Evolutionary conservation across 176 grass and related monocot species (phyloP), one percentile per base, ranked within the genome.

Genomic region (Dendrocalamus sinicus): DNA sequence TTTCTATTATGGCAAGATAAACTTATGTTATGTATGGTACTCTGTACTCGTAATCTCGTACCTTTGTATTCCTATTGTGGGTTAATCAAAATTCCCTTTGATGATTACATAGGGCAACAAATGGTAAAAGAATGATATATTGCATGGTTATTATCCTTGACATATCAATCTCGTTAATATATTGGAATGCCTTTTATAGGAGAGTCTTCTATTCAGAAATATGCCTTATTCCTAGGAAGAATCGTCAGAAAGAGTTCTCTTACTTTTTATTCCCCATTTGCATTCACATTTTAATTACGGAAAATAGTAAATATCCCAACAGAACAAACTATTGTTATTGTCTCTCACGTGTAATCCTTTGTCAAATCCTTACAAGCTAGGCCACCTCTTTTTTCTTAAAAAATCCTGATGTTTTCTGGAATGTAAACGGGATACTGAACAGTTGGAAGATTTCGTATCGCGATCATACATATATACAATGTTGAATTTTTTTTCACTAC

Each of bases 321-420:
- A 73, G 39, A 57, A 53, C 3, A 78, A 48, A 20, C 22, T 67
- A 32, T 28, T 89, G 44, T 39, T 80, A 26, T 57, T 79, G 52
- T 66, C 28, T 66, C 28, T 76, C 20, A 41, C 32, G 5, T 52
- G 9, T 40, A 19, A 76, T 28, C 26, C 26, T 28, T 28, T 28
- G 26, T 28, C 26, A 28, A 28, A 28, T 28, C 26, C 26, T 28
- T 28, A 28, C 26, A 28, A 28, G 26, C 26, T 28, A 28, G 26
- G 26, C 26, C 26, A 28, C 26, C 26, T 28, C 26, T 28, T 28
- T 28, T 28, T 28, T 28, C 26, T 28, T 28, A 28, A 28, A 28
- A 28, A 28, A 28, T 28, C 26, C 26, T 28, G 26, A 28, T 28
- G 26, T 28, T 28, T 28, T 28, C 26, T 28, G 26, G 26, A 28